Conservation (phyloP, 805 yeast genomes). For the Metschnikowia sp. region DNA sequence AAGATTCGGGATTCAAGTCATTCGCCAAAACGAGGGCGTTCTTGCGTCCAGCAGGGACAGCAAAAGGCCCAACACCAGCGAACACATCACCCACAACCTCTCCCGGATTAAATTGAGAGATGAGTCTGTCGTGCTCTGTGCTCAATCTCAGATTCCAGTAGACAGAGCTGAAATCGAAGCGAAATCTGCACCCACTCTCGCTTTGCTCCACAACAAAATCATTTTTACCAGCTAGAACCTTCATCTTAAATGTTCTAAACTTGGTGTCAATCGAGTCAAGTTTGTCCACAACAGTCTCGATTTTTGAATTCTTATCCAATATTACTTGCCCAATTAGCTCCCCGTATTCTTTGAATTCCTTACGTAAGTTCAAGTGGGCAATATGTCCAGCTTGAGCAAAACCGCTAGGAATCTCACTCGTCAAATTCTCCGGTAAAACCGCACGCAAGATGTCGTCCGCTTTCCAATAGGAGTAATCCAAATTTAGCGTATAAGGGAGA, state of each 20-base stretch:
- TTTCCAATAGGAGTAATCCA: slow-evolving; percentile 82
- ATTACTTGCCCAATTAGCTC: slow-evolving; percentile 83
- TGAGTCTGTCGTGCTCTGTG: slow-evolving; percentile 86
- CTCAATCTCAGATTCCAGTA: slow-evolving; percentile 97
- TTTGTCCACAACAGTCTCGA: slow-evolving; percentile 89
- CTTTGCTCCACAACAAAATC: slow-evolving; percentile 78
- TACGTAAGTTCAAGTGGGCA: slow-evolving; percentile 85
- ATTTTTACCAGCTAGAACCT: slow-evolving; percentile 81
- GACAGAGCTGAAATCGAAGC: slow-evolving; percentile 87
- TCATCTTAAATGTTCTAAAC: slow-evolving; percentile 91
- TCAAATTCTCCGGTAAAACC: slow-evolving; percentile 66
- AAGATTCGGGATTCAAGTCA: slow-evolving; percentile 89
- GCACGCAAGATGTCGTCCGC: slow-evolving; percentile 81
- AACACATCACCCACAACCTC: slow-evolving; percentile 90
- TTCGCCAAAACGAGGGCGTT: slow-evolving; percentile 80
- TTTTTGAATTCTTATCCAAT: slow-evolving; percentile 77
- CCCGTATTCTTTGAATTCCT: slow-evolving; percentile 81
- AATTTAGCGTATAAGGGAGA: slow-evolving; percentile 48
- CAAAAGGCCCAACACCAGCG: slow-evolving; percentile 99
- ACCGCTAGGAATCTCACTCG: slow-evolving; percentile 81
- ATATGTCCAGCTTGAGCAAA: slow-evolving; percentile 93
- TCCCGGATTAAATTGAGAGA: slow-evolving; percentile 55
- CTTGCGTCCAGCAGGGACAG: slow-evolving; percentile 91
- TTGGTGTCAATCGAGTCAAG: slow-evolving; percentile 81
- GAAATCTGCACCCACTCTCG: slow-evolving; percentile 82